Evolutionary conservation across 2,329 filamentous ascomycete genomes (phyloP).

Genomic region (Pseudohalonectria lignicola): DNA sequence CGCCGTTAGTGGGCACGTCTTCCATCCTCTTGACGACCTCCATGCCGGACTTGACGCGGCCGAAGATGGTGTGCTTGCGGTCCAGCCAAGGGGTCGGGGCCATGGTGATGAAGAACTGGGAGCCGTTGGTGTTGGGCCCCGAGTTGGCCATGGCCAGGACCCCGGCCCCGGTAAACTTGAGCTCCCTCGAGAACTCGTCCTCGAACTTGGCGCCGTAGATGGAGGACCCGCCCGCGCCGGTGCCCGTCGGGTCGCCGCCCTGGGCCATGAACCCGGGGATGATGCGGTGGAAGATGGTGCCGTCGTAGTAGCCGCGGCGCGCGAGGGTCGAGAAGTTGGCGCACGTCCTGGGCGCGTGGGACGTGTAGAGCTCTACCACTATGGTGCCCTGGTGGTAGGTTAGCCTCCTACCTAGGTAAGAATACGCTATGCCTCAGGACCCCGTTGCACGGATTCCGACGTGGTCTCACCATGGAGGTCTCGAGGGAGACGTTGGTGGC

Average conservation of each 20-base stretch:
- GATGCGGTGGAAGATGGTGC: constrained; percentile 80
- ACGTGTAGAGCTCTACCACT: constrained; percentile 77
- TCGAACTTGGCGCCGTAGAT: constrained; percentile 93
- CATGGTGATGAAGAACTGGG: constrained; percentile 91
- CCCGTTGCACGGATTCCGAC: too few species aligned
- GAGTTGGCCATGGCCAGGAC: constrained; percentile 96
- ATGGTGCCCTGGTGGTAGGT: constrained; percentile 83
- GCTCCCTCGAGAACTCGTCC: constrained; percentile 65
- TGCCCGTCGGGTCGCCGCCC: constrained; percentile 87
- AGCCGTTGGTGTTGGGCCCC: constrained; percentile 86
- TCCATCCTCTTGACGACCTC: constrained; percentile 80
- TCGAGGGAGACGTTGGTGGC: constrained; percentile 1
- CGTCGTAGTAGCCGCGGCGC: constrained; percentile 78
- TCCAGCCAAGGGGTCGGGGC: constrained; percentile 94
- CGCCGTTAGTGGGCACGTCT: constrained; percentile 68
- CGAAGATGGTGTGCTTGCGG: constrained; percentile 95
- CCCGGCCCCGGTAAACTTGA: constrained; percentile 90
- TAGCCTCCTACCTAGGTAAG: too few species aligned
- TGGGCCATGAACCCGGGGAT: constrained; percentile 97
- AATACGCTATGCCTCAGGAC: too few species aligned
- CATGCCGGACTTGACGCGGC: constrained; percentile 76
- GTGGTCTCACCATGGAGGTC: too few species aligned
- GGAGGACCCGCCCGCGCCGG: constrained; percentile 74
- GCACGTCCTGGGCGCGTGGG: constrained; percentile 83
- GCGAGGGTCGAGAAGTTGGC: constrained; percentile 77